A percentile compares a stretch with the other conserved stretches of the same genome.
Conservation (phyloP, 441 rosid species). For the Pelargonium cotyledonis region DNA sequence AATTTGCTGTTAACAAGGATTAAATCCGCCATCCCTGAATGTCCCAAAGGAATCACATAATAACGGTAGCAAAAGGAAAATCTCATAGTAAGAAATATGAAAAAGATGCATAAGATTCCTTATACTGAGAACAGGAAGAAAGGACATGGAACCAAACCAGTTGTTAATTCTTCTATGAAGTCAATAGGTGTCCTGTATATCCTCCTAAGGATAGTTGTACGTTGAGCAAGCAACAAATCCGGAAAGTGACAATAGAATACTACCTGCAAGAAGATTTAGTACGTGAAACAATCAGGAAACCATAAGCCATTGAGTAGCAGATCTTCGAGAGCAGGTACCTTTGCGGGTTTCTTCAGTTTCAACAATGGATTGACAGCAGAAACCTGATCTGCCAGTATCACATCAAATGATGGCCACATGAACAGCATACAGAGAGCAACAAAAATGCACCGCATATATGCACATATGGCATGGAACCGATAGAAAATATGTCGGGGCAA, state of each 20-base stretch:
- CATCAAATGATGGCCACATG: constrained; percentile 68
- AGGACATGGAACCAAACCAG: constrained; percentile 40
- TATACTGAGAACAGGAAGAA: background rate
- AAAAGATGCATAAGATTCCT: background rate
- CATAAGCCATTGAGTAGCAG: constrained; percentile 12
- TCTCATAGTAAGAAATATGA: background rate
- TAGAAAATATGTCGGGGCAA: constrained; percentile 79
- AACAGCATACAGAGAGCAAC: constrained; percentile 71
- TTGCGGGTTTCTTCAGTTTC: constrained; percentile 57
- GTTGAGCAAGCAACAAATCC: constrained; percentile 77
- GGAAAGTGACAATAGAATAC: constrained; percentile 94
- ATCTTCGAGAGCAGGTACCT: constrained; percentile 38
- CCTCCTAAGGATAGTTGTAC: constrained; percentile 61
- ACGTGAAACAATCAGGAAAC: constrained; percentile 9
- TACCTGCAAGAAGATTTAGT: constrained; percentile 39
- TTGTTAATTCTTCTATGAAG: constrained; percentile 67
- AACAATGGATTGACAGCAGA: constrained; percentile 73
- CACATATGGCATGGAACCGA: constrained; percentile 77
- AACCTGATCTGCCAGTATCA: constrained; percentile 74
- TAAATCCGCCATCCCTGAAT: constrained; percentile 77
- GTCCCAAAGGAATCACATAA: constrained; percentile 16
- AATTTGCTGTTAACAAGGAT: constrained; percentile 83
- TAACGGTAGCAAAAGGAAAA: background rate
- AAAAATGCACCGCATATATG: constrained; percentile 74
- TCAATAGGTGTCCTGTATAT: constrained; percentile 81